Conservation (phyloP, 2,329 filamentous ascomycete species). For the Bretziella fagacearum region DNA sequence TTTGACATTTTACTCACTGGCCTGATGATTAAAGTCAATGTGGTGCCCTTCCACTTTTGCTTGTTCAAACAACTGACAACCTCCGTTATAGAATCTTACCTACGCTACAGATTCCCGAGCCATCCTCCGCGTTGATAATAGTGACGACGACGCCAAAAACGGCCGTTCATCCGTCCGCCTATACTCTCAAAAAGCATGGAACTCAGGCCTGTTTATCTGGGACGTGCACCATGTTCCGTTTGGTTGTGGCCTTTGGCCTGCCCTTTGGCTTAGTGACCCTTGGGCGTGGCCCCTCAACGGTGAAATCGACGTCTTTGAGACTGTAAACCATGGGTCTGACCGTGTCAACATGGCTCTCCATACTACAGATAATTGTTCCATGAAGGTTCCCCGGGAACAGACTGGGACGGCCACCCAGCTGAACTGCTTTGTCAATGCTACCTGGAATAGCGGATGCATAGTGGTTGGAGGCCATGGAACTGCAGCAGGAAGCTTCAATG, state of each 20-base stretch:
- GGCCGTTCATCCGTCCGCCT: slow-evolving; percentile 48
- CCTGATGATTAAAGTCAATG: no score
- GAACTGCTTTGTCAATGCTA: slow-evolving; percentile 38
- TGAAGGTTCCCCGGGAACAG: slow-evolving; percentile 37
- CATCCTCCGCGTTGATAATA: slow-evolving; percentile 31
- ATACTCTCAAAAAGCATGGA: slow-evolving; percentile 41
- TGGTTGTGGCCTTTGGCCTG: slow-evolving; percentile 48
- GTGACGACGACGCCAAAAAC: slow-evolving; percentile 35
- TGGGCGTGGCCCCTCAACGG: slow-evolving; percentile 45
- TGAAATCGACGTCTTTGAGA: slow-evolving; percentile 48
- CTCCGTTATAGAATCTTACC: slow-evolving; percentile 47
- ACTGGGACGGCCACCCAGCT: slow-evolving; percentile 26
- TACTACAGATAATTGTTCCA: slow-evolving; percentile 34
- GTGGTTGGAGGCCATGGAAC: slow-evolving; percentile 28
- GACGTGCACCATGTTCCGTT: slow-evolving; percentile 46
- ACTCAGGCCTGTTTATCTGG: slow-evolving; percentile 50
- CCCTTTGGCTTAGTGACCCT: slow-evolving; percentile 47
- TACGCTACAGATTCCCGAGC: slow-evolving; percentile 37
- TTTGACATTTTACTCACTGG: not conserved
- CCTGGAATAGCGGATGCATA: slow-evolving; percentile 30
- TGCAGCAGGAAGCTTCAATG: slow-evolving; percentile 37
- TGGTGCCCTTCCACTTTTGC: not conserved
- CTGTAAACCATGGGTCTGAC: slow-evolving; percentile 34
- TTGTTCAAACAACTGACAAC: not conserved
- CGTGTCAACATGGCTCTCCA: slow-evolving; percentile 46